Percentiles rank a stretch among this genome's conserved stretches.
These are phyloP conservation scores for Debaryomyces sp. DNA, from an alignment of 1,139 yeast species.

Conservation along the genomic window DNA sequence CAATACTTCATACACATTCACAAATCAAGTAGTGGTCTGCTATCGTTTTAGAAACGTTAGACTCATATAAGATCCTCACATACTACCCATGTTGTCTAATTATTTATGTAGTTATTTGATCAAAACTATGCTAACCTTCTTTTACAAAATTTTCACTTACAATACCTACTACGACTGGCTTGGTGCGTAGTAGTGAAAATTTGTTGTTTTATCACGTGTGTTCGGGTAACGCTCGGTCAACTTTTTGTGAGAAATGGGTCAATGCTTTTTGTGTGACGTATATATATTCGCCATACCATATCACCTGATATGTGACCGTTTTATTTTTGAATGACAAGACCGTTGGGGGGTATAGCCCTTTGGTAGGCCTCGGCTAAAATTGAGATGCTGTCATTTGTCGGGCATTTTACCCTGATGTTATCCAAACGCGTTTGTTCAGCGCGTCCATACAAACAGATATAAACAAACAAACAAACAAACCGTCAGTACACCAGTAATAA, in stretches of 20 bases:
- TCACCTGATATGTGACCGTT: not conserved
- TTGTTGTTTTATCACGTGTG: constrained; percentile 1
- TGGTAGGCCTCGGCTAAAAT: not conserved
- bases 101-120: constrained; percentile 18
- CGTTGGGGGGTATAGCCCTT: not conserved
- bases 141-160: constrained; percentile 9
- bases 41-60: not conserved
- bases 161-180: constrained; percentile 1
- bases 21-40: not conserved
- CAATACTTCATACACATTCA: constrained; percentile 3
- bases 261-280: not conserved
- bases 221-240: not conserved
- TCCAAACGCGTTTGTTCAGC: not conserved
- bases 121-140: constrained; percentile 3
- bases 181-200: constrained; percentile 2
- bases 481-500: not conserved
- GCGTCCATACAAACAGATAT: not conserved
- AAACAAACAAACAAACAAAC: constrained; percentile 1
- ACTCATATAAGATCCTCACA: constrained; percentile 35
- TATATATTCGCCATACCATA: too few relatives aligned
- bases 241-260: too few relatives aligned
- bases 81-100: constrained; percentile 67
- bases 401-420: not conserved
- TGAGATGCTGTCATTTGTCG: not conserved
- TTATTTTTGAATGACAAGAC: not conserved